These are phyloP conservation scores for Monocercomonoides exilis DNA, from an alignment of 78 protist species.

Conservation along the genomic window DNA sequence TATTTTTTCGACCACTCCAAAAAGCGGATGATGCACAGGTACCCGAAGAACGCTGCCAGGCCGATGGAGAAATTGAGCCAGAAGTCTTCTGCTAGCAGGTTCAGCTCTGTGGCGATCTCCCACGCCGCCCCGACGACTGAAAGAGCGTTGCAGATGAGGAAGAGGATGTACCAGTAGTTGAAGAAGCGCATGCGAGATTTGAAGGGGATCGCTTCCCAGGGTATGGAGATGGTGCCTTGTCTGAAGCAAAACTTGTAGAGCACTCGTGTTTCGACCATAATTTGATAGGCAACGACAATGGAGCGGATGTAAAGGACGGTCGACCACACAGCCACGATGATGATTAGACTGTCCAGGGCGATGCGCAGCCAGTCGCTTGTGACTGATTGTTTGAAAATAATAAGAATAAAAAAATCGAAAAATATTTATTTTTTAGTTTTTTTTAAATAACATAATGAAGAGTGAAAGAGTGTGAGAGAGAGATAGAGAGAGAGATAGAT, in stretches of 20 bases:
- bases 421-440: too few species aligned
- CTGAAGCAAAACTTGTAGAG: neutral
- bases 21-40: neutral
- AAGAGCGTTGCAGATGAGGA: neutral
- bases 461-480: too few species aligned
- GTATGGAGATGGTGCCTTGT: neutral
- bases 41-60: neutral
- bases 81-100: neutral
- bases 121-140: neutral
- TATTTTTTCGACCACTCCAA: neutral
- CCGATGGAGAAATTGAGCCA: neutral
- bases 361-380: too few species aligned
- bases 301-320: neutral
- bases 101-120: neutral
- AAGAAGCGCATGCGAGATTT: neutral
- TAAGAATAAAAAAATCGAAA: too few species aligned
- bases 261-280: neutral
- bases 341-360: too few species aligned
- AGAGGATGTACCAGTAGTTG: neutral
- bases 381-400: too few species aligned
- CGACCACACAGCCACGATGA: too few species aligned
- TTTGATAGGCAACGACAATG: neutral
- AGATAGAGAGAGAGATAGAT: too few species aligned
- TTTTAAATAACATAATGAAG: too few species aligned
- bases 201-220: neutral